Percentiles rank a stretch among this genome's conserved stretches.
Evolutionary conservation across 306 rosid species (phyloP).

Genomic region (Quercus robur): DNA sequence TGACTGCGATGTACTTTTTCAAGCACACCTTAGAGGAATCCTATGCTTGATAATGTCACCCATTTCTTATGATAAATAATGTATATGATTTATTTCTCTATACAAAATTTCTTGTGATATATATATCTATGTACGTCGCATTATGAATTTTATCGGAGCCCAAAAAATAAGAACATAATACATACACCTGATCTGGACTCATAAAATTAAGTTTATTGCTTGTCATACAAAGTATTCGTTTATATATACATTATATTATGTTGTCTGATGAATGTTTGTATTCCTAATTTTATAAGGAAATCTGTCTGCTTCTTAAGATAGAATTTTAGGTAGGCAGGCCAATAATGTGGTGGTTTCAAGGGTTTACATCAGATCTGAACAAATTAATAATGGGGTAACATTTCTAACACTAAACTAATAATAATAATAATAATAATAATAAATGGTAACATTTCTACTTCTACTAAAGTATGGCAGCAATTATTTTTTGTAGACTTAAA

Average conservation of each 20-base stretch:
- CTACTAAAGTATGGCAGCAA: too few species aligned
- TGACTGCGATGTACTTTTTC: not conserved
- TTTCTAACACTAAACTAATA: too few species aligned
- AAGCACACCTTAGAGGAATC: not conserved
- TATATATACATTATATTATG: not conserved
- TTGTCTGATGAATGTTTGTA: not conserved
- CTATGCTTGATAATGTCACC: not conserved
- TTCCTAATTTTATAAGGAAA: not conserved
- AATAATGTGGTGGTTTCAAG: not conserved
- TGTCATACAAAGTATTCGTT: not conserved
- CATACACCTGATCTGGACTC: not conserved
- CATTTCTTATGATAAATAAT: not conserved
- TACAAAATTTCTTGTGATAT: not conserved
- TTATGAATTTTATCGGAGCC: too few species aligned
- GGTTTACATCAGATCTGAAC: not conserved
- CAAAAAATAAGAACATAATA: not conserved
- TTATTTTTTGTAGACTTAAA: too few species aligned
- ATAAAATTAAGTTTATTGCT: not conserved
- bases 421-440: too few species aligned
- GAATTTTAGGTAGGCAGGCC: not conserved
- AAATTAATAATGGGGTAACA: too few species aligned
- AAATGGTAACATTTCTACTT: too few species aligned
- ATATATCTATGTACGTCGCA: too few species aligned
- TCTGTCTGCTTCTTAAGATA: not conserved
- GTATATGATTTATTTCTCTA: not conserved